A percentile compares a stretch with the other conserved stretches of the same genome.
These are phyloP conservation scores for Pseudocercospora ulei DNA, from an alignment of 2,329 filamentous ascomycete genomes.

Conservation along the genomic window DNA sequence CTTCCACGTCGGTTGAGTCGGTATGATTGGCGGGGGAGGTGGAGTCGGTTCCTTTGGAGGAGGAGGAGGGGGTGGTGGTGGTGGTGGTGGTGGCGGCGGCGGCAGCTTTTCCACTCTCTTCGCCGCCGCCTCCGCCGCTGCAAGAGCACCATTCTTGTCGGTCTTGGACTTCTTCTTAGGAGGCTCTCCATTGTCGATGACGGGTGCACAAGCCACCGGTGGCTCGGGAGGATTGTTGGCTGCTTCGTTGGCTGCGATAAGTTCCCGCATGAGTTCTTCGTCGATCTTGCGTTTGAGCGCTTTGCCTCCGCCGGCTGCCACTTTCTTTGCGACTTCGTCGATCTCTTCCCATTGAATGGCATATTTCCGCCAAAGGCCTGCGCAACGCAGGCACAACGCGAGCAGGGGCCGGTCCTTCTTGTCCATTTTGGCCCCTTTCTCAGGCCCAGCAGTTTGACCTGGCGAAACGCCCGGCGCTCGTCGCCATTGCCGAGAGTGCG, in stretches of 20 bases:
- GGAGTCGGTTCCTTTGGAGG: constrained; percentile 46
- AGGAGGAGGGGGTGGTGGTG: constrained; percentile 38
- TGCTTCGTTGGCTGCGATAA: constrained; percentile 53
- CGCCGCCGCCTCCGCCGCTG: constrained; percentile 44
- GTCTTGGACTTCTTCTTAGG: constrained; percentile 53
- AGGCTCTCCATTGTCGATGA: constrained; percentile 39
- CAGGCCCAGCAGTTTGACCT: constrained; percentile 57
- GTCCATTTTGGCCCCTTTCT: constrained; percentile 58
- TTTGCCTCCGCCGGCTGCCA: constrained; percentile 68
- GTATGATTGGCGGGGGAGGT: constrained; percentile 55
- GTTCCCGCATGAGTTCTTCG: constrained; percentile 77
- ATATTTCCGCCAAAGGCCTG: constrained; percentile 89
- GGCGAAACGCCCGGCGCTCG: constrained; percentile 70
- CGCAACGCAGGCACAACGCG: constrained; percentile 81
- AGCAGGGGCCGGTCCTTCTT: constrained; percentile 65
- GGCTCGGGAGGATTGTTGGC: constrained; percentile 25
- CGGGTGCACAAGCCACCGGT: constrained; percentile 17
- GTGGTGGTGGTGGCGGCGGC: constrained; percentile 47
- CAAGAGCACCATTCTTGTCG: constrained; percentile 31
- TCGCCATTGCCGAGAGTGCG: constrained; percentile 78
- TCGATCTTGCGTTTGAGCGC: constrained; percentile 84
- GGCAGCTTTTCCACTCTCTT: constrained; percentile 44
- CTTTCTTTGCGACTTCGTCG: constrained; percentile 83
- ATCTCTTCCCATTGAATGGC: constrained; percentile 91
- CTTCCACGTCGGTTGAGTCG: constrained; percentile 69